Base-by-base conservation (phyloP, 768 basidiomycete genomes). In the Mycena alexandri region DNA sequence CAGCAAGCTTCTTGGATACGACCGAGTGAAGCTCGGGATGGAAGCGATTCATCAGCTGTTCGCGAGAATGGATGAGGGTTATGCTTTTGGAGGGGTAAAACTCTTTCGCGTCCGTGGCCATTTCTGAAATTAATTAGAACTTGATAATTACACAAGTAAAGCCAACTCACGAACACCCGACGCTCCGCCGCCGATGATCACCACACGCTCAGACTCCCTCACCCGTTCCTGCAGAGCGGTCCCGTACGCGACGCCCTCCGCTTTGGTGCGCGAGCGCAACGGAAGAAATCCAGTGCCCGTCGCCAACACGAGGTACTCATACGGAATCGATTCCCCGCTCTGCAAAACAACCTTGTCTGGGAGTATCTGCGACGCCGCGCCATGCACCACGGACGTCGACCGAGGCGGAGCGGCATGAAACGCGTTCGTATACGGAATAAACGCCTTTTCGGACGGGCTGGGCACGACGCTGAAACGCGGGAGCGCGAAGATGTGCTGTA, bases 171-270 rank as follows among this genome's bases (percentile, higher is more conserved):
- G 85, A 44, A 89, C 81, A 1, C 89, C 88, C 19, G 86, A 83
- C 6, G 89, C 85, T 0, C 89, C 89, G 7, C 86, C 87, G n/a
- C 89, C 89, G 7, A 89, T 76, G 24, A 89, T 78, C 12, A 87
- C 79, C 10, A 89, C 77, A 41, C 80, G 81, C 9, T 73, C 74
- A 0, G 85, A 81, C 11, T 69, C 57, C 38, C 71, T 65, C 21
- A 84, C 75, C 5, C 68, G 75, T 36, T 72, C 48, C 65, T 84
- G 83, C 19, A 75, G 64, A 24, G 71, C 69, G 29, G 68, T 67
- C 16, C 73, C 65, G 48, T 73, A 75, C 19, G 55, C 73, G 16
- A 81, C 68, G 1, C 74, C 76, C 2, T 71, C 74, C 24, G 48
- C 47, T 65, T 79, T 80, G 33, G 68, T 70, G 22, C 69, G 60